phyloP scores from a whole-genome alignment of 306 rosid species.

The Herpetospermum pedunculosum region DNA sequence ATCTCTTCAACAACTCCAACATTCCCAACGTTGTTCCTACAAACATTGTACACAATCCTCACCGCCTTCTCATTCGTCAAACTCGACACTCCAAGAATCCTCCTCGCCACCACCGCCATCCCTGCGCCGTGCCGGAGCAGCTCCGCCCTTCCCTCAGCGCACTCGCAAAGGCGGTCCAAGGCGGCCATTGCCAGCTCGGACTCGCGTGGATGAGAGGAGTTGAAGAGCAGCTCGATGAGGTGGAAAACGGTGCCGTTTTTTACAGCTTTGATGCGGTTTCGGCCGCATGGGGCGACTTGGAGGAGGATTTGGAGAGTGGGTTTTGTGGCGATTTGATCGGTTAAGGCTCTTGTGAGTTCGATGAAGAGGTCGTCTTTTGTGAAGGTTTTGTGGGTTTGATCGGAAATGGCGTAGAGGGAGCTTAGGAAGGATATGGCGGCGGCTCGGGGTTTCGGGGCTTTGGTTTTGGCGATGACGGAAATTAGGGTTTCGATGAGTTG shows the following conservation, averaged over 20 bases:
- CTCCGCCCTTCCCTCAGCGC: constrained; percentile 75
- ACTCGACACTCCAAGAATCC: constrained; percentile 54
- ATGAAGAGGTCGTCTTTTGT: constrained; percentile 20
- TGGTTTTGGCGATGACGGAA: not conserved
- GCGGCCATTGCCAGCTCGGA: constrained; percentile 41
- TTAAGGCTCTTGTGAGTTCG: constrained; percentile 25
- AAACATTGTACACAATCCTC: constrained; percentile 42
- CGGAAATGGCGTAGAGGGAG: constrained; percentile 35
- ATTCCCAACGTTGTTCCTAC: constrained; percentile 39
- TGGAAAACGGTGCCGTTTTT: constrained; percentile 31
- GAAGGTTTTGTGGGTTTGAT: constrained; percentile 34
- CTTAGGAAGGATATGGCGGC: constrained; percentile 36
- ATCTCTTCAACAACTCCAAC: constrained; percentile 44
- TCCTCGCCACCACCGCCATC: constrained; percentile 51
- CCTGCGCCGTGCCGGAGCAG: constrained; percentile 54
- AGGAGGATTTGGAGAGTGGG: constrained; percentile 49
- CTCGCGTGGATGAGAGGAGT: constrained; percentile 15
- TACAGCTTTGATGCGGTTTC: constrained; percentile 63
- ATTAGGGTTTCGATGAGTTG: constrained; percentile 35
- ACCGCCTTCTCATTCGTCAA: constrained; percentile 53
- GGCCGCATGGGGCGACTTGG: constrained; percentile 61
- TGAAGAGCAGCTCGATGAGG: constrained; percentile 36
- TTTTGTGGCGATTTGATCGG: constrained; percentile 40
- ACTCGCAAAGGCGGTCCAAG: constrained; percentile 56
- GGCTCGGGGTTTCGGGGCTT: constrained; percentile 37